These are phyloP conservation scores for Paecilomyces fulvus DNA, from an alignment of 2,329 filamentous ascomycete species.

Conservation along the genomic window DNA sequence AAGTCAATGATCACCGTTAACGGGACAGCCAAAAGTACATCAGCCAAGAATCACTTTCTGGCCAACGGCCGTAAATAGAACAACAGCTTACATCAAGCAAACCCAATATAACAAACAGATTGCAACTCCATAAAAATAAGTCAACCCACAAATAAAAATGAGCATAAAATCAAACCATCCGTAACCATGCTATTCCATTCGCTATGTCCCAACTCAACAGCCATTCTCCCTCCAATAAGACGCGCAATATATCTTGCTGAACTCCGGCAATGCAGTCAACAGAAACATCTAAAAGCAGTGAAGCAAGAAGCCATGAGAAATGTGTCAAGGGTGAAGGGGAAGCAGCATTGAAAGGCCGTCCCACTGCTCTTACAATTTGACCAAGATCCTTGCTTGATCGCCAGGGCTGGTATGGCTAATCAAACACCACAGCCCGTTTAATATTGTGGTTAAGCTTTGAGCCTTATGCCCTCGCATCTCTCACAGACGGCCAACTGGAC, in stretches of 20 bases:
- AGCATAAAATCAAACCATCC: neutral
- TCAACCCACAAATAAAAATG: neutral
- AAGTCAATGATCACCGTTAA: neutral
- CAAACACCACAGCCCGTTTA: neutral
- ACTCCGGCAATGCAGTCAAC: neutral
- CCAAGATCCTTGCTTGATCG: neutral
- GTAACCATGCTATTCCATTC: neutral
- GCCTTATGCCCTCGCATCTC: constrained; percentile 51
- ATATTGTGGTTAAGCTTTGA: constrained; percentile 44
- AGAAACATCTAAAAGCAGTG: neutral
- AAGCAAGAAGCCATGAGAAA: neutral
- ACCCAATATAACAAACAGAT: neutral
- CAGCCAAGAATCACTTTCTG: neutral
- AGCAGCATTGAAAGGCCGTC: neutral
- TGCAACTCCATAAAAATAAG: neutral
- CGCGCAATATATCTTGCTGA: neutral
- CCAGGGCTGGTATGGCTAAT: neutral
- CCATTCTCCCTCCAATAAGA: neutral
- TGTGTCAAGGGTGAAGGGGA: neutral
- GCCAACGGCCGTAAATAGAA: neutral
- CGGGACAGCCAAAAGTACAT: neutral
- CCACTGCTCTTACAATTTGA: neutral
- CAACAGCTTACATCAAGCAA: neutral
- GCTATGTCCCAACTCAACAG: neutral
- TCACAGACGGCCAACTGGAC: constrained; percentile 55